Evolutionary conservation across 805 yeast genomes (phyloP), one percentile per base, ranked within the genome.

Genomic region (Saccharomycopsis sp.): DNA sequence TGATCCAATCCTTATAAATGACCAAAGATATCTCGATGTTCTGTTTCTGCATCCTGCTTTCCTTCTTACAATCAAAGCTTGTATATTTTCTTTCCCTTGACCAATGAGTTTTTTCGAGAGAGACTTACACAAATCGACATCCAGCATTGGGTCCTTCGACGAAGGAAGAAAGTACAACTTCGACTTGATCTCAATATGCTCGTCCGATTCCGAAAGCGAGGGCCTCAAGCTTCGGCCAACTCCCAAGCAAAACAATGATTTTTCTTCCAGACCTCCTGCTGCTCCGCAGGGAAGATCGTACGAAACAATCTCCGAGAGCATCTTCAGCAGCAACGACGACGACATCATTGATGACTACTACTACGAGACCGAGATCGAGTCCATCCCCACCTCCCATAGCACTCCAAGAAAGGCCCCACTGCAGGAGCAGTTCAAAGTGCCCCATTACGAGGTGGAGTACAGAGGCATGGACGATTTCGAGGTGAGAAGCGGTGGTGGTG

Each of bases 341-440:
- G 22, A 34, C 19, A 19, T 33, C 22, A 20, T 37, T 25, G 37
- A 38, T 25, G 33, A 19, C 9, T 34, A 38, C 23, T 25, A 31
- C 37, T 31, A 42, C 26, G 46, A 42, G 18, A 43, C 47, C 6
- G 47, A 43, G 19, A 31, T 41, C 16, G 43, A 43, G 26, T 39
- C 47, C 7, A 18, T 34, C n/a, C 43, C 38, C 17, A 26, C 26
- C 10, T 10, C 34, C 9, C n/a, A n/a, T n/a, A n/a, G n/a, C n/a
- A n/a, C n/a, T n/a, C n/a, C n/a, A n/a, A n/a, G n/a, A n/a, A 29
- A 38, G 27, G 27, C 27, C 9, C n/a, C n/a, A n/a, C 16, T n/a
- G 19, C 30, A 35, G 34, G 12, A 12, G n/a, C n/a, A n/a, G n/a
- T n/a, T n/a, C n/a, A n/a, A n/a, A n/a, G n/a, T 38, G 4, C 41